These are phyloP conservation scores for Arthrobotrys sinensis DNA, from an alignment of 2,329 filamentous ascomycete species.

Conservation along the genomic window DNA sequence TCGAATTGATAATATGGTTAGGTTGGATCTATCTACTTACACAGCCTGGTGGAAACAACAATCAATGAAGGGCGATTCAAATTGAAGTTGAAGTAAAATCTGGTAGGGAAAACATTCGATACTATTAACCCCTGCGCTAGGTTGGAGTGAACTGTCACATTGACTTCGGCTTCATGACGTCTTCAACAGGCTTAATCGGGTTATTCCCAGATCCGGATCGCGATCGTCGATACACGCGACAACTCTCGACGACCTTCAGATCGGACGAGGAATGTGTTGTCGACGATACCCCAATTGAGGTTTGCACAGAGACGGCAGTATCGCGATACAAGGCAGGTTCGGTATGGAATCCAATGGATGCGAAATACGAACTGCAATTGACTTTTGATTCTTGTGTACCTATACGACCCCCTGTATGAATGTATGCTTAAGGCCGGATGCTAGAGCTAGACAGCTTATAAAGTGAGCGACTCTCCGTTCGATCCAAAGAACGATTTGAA, in stretches of 20 bases:
- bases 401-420: background rate
- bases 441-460: background rate
- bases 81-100: background rate
- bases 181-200: conserved; percentile 32
- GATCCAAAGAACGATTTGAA: too few relatives aligned
- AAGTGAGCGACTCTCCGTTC: background rate
- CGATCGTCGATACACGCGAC: conserved; percentile 37
- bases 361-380: background rate
- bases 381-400: conserved; percentile 1
- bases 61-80: background rate
- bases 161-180: conserved; percentile 27
- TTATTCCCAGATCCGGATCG: conserved; percentile 1
- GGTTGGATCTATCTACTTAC: too few relatives aligned
- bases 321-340: background rate
- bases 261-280: conserved; percentile 32
- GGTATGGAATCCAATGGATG: background rate
- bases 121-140: background rate
- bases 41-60: too few relatives aligned
- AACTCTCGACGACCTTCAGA: conserved; percentile 4
- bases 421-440: background rate
- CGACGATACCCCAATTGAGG: too few relatives aligned
- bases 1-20: too few relatives aligned
- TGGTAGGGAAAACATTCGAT: background rate
- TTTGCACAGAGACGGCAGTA: too few relatives aligned
- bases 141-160: background rate